Percentiles rank a stretch among this genome's conserved stretches.
phyloP scores from a whole-genome alignment of 495 filamentous ascomycete genomes.

The Cudoniella acicularis region DNA sequence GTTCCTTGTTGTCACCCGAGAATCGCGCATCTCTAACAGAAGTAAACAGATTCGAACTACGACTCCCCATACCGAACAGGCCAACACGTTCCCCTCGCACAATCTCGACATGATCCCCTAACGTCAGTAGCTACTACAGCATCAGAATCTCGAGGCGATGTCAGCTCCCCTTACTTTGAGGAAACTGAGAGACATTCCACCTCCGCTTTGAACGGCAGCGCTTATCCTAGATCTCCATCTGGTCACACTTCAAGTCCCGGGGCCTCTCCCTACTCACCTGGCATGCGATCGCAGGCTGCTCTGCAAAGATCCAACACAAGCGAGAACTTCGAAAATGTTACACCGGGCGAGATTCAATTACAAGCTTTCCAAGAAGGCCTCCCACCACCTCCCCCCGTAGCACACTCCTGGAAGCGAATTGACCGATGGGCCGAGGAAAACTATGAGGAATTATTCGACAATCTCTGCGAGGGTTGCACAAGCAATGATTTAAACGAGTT shows the following conservation, averaged over 20 bases:
- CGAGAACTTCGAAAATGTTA: slow-evolving; percentile 62
- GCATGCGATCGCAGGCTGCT: slow-evolving; percentile 72
- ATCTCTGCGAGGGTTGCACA: slow-evolving; percentile 86
- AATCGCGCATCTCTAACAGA: slow-evolving; percentile 40
- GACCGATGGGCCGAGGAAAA: slow-evolving; percentile 92
- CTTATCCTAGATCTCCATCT: slow-evolving; percentile 44
- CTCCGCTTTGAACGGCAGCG: slow-evolving; percentile 40
- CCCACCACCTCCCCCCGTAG: slow-evolving; percentile 81
- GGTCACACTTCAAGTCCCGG: slow-evolving; percentile 61
- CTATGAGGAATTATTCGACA: slow-evolving; percentile 90
- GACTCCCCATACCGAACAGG: slow-evolving; percentile 85
- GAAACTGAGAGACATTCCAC: slow-evolving; percentile 55
- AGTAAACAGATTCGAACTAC: slow-evolving; percentile 65
- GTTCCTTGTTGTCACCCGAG: slow-evolving; percentile 35
- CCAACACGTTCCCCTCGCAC: slow-evolving; percentile 71
- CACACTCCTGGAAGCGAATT: slow-evolving; percentile 90
- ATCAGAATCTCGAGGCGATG: slow-evolving; percentile 71
- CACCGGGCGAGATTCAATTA: slow-evolving; percentile 86
- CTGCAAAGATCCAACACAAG: slow-evolving; percentile 54
- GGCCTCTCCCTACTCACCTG: slow-evolving; percentile 78
- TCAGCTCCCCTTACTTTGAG: slow-evolving; percentile 71
- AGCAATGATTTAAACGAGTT: slow-evolving; percentile 95
- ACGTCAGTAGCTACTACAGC: slow-evolving; percentile 77
- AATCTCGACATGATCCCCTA: slow-evolving; percentile 65
- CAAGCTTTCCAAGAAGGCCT: slow-evolving; percentile 91